Conservation (phyloP, 495 filamentous ascomycete genomes). For the Podospora australis region DNA sequence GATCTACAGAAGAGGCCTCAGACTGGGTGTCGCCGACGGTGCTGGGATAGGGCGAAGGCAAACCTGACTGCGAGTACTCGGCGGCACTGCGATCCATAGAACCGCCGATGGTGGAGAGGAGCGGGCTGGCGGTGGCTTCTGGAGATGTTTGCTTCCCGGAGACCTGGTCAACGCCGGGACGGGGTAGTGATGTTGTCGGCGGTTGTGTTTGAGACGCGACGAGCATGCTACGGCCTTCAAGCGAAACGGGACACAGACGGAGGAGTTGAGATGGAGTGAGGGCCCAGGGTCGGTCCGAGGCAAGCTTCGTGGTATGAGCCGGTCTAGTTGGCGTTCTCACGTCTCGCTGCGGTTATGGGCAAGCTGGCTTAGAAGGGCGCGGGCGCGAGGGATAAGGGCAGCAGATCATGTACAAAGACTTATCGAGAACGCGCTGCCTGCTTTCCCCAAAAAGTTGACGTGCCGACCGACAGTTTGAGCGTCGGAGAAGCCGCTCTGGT, state of each 20-base stretch:
- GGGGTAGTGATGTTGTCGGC: constrained; percentile 19
- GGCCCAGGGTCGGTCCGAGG: no score
- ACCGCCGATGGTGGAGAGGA: constrained; percentile 36
- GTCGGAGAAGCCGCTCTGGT: no score
- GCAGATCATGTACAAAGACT: no score
- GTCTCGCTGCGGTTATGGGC: no score
- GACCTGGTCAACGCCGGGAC: constrained; percentile 25
- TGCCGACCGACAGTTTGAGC: no score
- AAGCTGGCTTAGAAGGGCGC: no score
- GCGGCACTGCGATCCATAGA: constrained; percentile 85
- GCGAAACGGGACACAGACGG: constrained; percentile 10
- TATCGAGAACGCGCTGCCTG: no score
- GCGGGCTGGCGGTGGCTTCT: constrained; percentile 29
- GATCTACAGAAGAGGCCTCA: constrained; percentile 81
- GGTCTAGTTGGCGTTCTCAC: no score
- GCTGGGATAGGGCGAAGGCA: constrained; percentile 75
- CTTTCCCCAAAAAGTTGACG: no score
- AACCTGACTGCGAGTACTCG: constrained; percentile 99
- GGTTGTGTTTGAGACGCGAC: constrained; percentile 30
- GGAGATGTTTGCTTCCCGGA: constrained; percentile 20
- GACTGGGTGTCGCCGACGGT: constrained; percentile 63
- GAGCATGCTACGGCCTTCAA: constrained; percentile 37
- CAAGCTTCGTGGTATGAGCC: no score
- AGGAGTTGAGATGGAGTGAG: neutral
- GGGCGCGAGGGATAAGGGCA: no score